Evolutionary conservation across 2,329 filamentous ascomycete species (phyloP).

Genomic region (Pezicula rhizophila): DNA sequence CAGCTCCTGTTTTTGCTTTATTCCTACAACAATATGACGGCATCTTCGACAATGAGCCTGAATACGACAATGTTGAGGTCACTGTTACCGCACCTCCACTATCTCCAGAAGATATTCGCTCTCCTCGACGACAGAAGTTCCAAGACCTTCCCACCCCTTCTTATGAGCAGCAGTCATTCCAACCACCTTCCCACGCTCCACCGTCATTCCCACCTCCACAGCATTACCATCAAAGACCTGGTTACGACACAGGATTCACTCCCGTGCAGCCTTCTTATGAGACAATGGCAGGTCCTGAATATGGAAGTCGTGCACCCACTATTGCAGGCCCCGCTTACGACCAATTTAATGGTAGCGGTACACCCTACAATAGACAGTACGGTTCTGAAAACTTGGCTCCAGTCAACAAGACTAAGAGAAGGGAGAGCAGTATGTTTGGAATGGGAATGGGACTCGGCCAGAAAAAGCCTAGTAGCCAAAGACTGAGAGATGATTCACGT

Average conservation of each 20-base stretch:
- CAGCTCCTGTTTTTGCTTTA: slow-evolving; percentile 86
- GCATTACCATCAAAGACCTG: slow-evolving; percentile 20
- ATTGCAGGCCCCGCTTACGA: slow-evolving; percentile 31
- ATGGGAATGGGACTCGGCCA: slow-evolving; percentile 38
- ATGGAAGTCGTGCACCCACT: slow-evolving; percentile 19
- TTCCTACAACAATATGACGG: slow-evolving; percentile 85
- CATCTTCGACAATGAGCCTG: slow-evolving; percentile 72
- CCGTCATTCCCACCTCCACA: slow-evolving; percentile 32
- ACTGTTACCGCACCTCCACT: slow-evolving; percentile 33
- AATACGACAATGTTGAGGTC: slow-evolving; percentile 49
- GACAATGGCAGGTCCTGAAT: slow-evolving; percentile 27
- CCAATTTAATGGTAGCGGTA: slow-evolving; percentile 28
- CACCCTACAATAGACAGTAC: slow-evolving; percentile 27
- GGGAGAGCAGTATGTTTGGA: slow-evolving; percentile 55
- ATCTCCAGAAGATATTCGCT: slow-evolving; percentile 53
- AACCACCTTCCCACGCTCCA: slow-evolving; percentile 9
- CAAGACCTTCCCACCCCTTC: slow-evolving; percentile 59
- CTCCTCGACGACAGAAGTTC: slow-evolving; percentile 60
- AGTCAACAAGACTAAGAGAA: slow-evolving; percentile 39
- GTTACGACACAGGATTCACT: slow-evolving; percentile 44
- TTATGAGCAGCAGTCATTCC: slow-evolving; percentile 51
- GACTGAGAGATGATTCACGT: slow-evolving; percentile 23
- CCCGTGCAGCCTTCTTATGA: slow-evolving; percentile 45
- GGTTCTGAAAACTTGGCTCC: slow-evolving; percentile 25
- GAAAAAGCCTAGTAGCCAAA: slow-evolving; percentile 22